Evolutionary conservation across 257 asterid species (phyloP), one percentile per base, ranked within the genome.

Genomic region (Apocynum venetum): DNA sequence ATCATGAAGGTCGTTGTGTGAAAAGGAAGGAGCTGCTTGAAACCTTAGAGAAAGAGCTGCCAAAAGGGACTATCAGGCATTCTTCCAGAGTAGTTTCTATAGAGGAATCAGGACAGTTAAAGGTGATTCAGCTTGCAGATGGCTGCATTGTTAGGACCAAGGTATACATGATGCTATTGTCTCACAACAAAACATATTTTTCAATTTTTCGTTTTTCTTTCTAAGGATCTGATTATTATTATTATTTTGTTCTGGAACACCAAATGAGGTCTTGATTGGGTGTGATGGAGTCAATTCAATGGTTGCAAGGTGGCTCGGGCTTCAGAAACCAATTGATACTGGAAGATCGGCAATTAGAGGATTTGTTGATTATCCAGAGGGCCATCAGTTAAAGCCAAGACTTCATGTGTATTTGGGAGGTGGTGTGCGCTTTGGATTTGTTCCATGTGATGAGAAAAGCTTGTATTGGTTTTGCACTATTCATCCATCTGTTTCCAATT

Each of bases 231-330:
- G 20, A 46, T 44, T 25, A 35, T 14, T 3, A 0, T 1, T 5
- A 5, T 35, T 71, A 5, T 8, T 13, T 4, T 55, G 20, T 51
- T 51, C 49, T 51, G 55, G 59, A 31, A 43, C 52, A 70, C 69
- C 13, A 67, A 35, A 46, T 47, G 8, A 80, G 98, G 97, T 86
- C 76, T 83, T 92, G 88, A 82, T 94, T 14, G 98, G 98, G 35
- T 91, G 96, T 43, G 97, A 94, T 73, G 98, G 98, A 61, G 92
- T 92, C 70, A 89, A 94, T 71, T 94, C 97, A 3, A 20, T 73
- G 46, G 94, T 93, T 79, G 93, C 94, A 8, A 89, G 86, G 49
- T 92, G 90, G 92, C 79, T 93, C 84, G 96, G 94, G 10, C 91
- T 93, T 52, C 86, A 79, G 75, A 77, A 76, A 57, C 90, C 97